phyloP scores from a whole-genome alignment of 345 rosid genomes.

The Kernera saxatilis region DNA sequence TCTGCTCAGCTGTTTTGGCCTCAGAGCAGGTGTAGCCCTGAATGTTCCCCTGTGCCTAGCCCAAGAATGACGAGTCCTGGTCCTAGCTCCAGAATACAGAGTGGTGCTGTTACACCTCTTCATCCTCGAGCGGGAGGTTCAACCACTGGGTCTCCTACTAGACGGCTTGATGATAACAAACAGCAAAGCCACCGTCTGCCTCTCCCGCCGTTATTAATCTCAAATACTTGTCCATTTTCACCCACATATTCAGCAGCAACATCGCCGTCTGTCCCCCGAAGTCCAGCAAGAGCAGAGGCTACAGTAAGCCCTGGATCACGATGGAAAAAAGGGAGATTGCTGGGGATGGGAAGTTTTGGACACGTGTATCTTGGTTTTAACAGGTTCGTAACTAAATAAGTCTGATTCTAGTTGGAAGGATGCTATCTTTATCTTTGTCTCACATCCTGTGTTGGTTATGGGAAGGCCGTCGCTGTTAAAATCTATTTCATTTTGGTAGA shows the following conservation, averaged over 20 bases:
- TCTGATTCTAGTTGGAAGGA: neutral
- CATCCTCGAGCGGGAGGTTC: conserved; percentile 89
- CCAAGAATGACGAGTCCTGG: conserved; percentile 98
- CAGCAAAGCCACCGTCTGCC: conserved; percentile 87
- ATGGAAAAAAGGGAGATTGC: conserved; percentile 60
- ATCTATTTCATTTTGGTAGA: neutral
- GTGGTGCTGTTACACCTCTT: conserved; percentile 97
- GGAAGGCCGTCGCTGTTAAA: neutral
- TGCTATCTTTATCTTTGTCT: neutral
- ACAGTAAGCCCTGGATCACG: conserved; percentile 59
- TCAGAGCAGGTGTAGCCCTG: conserved; percentile 92
- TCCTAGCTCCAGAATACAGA: conserved; percentile 92
- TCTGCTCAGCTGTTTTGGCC: conserved; percentile 88
- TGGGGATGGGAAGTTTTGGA: conserved; percentile 67
- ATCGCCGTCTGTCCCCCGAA: conserved; percentile 93
- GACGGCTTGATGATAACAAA: conserved; percentile 76
- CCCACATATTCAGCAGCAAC: conserved; percentile 84
- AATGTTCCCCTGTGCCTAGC: conserved; percentile 90
- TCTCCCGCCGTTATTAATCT: conserved; percentile 72
- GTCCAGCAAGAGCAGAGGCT: conserved; percentile 87
- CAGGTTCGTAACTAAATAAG: conserved; percentile 37
- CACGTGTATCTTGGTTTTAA: conserved; percentile 70
- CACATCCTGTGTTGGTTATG: neutral
- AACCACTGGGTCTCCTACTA: conserved; percentile 56
- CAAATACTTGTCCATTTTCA: conserved; percentile 74